Percentiles rank a stretch among this genome's conserved stretches.
phyloP scores from a whole-genome alignment of 371 early-diverging fungal genomes.

The Smittium culicis region DNA sequence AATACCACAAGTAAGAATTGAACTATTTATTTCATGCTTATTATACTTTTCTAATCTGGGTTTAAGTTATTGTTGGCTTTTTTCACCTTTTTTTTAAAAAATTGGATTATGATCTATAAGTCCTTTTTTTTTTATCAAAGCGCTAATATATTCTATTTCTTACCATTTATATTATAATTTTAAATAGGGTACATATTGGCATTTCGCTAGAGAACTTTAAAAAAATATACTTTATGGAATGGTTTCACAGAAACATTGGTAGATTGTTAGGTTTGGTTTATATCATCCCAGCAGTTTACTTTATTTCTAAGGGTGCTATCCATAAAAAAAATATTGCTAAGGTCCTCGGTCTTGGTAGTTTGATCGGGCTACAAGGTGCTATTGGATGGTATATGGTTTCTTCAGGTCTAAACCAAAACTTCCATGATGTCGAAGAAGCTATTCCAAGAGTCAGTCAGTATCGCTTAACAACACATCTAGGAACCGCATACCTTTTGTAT shows the following conservation, averaged over 20 bases:
- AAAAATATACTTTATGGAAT: slow-evolving; percentile 91
- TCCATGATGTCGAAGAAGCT: slow-evolving; percentile 56
- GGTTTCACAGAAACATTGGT: slow-evolving; percentile 89
- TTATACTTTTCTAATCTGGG: too few relatives aligned
- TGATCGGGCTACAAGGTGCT: slow-evolving; percentile 83
- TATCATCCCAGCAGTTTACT: slow-evolving; percentile 72
- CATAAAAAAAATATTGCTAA: slow-evolving; percentile 47
- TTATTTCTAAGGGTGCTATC: slow-evolving; percentile 66
- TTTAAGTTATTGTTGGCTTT: too few relatives aligned
- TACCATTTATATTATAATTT: too few relatives aligned
- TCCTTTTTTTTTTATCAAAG: too few relatives aligned
- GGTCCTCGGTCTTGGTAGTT: slow-evolving; percentile 51
- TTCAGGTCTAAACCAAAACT: slow-evolving; percentile 57
- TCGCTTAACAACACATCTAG: slow-evolving; percentile 83
- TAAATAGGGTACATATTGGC: slow-evolving; percentile 63
- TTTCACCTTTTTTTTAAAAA: too few relatives aligned
- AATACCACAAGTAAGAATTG: slow-evolving; percentile 58
- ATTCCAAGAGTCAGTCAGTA: slow-evolving; percentile 89
- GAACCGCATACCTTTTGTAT: slow-evolving; percentile 79
- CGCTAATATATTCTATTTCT: too few relatives aligned
- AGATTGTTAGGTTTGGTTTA: slow-evolving; percentile 81
- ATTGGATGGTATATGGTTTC: slow-evolving; percentile 98
- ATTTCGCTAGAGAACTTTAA: slow-evolving; percentile 89
- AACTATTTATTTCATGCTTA: too few relatives aligned
- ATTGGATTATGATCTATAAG: too few relatives aligned